phyloP scores from a whole-genome alignment of 176 grass and related monocot genomes.

The Avena eriantha region DNA sequence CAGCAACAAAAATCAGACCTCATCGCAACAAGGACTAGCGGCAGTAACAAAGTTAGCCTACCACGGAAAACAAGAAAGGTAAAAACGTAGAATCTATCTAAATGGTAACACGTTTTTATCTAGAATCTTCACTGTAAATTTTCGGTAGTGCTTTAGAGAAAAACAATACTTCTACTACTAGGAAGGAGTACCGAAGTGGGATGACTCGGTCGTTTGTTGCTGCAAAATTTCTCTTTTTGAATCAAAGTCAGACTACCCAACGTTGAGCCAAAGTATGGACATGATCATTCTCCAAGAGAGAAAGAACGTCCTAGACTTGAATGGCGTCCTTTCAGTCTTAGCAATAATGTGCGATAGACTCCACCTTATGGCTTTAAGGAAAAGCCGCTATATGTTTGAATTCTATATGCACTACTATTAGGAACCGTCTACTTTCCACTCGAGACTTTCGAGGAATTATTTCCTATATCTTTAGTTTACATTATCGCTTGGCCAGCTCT shows the following conservation, averaged over 20 bases:
- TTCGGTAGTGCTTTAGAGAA: neutral
- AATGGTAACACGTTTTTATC: neutral
- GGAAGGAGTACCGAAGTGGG: neutral
- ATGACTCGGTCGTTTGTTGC: neutral
- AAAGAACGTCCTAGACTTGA: neutral
- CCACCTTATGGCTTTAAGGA: conserved; percentile 42
- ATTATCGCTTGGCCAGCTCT: conserved; percentile 18
- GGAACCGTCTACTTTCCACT: conserved; percentile 30
- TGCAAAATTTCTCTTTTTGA: neutral
- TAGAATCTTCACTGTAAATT: neutral
- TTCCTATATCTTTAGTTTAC: conserved; percentile 19
- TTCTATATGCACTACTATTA: neutral
- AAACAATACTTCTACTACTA: neutral
- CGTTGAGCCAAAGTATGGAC: conserved; percentile 17
- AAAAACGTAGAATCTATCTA: neutral
- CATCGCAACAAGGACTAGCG: neutral
- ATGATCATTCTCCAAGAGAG: neutral
- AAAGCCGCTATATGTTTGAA: conserved; percentile 30
- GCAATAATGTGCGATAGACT: neutral
- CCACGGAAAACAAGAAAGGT: neutral
- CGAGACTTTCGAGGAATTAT: neutral
- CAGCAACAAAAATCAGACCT: neutral
- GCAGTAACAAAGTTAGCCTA: neutral
- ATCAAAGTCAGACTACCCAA: conserved; percentile 28
- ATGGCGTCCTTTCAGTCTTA: neutral